Base-by-base conservation (phyloP, 2,329 filamentous ascomycete genomes). In the Talaromyces sp. region DNA sequence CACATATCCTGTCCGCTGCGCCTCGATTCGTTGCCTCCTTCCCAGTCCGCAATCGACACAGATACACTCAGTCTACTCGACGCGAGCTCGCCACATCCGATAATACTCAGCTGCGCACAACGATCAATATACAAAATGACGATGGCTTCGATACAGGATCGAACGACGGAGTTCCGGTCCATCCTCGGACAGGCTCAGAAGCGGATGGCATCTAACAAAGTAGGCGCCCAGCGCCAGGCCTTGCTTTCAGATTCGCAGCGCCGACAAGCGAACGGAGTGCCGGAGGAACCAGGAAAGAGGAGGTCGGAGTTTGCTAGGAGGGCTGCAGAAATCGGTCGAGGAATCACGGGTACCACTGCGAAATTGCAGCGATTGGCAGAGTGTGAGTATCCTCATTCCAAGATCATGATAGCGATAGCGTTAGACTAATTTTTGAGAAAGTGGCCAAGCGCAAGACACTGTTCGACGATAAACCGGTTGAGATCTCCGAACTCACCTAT, bases 391-490 rank as follows among this genome's bases (percentile, higher is more conserved):
- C 9, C 11, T 11, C 12, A 2, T 12, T 25, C 4, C 6, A 58
- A 31, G 54, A 23, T 35, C 3, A 44, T 25, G 21, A 28, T 48
- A 31, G 18, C 39, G 25, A n/a, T n/a, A 31, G 25, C 18, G 37
- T 23, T 8, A 33, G 21, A 14, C 44, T 64, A 44, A 28, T 44
- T 28, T 25, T 59, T 7, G 25, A 52, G 46, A 61, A 58, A 90
- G 88, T 99, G 73, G 95, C 95, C n/a, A 93, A 92, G 77, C 88
- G 93, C 72, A 96, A 96, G 79, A 96, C 95, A 9, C 87, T 99
- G 48, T 99, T 99, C 75, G 95, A 99, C 76, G 95, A 99, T 80
- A 87, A 91, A 74, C 92, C 95, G 0, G 91, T 97, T 61, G 95
- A 99, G 78, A 97, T 98, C 76, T 95, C 95, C 76, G 92, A 98